Evolutionary conservation across 768 basidiomycete genomes (phyloP), one percentile per base, ranked within the genome.

Genomic region (Dioszegia hungarica): DNA sequence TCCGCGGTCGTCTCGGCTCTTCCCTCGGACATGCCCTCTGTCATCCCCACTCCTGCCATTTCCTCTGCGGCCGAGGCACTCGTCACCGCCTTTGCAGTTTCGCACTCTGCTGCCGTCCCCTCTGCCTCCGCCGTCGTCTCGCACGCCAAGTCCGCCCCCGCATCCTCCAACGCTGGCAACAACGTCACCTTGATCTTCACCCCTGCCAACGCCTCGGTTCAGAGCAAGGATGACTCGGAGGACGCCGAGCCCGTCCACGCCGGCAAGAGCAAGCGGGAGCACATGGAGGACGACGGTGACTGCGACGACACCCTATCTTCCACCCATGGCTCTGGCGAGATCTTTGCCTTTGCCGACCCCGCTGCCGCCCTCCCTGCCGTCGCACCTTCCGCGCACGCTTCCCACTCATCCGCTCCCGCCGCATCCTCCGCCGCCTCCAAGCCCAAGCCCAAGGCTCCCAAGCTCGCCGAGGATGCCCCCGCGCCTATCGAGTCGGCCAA

Each of bases 131-230:
- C 44, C 33, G 6, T 31, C 17, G 20, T 25, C 31, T n/a, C n/a
- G n/a, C 4, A 27, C 17, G 19, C 44, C 25, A n/a, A 41, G 24
- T 55, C 49, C n/a, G 37, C n/a, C n/a, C n/a, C n/a, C n/a, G n/a
- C n/a, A n/a, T n/a, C n/a, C n/a, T n/a, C n/a, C n/a, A n/a, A n/a
- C n/a, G n/a, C 49, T 5, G 49, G 49, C 20, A 51, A 51, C 36
- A 51, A 51, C 49, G 36, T 55, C 41, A 55, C 44, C 41, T 24
- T 54, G 20, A 54, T 54, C 39, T 54, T 54, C 52, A 54, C 52
- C 39, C 52, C 52, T 17, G 10, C 19, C 2, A 51, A 51, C 49
- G 49, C 49, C 36, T 51, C 49, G 9, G 49, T 51, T 36, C 49
- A 51, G 34, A 51, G 49, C 49, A 51, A 24, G 12, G 40, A 41